Conservation (phyloP, 2,329 filamentous ascomycete species). For the Daldinia sp. region DNA sequence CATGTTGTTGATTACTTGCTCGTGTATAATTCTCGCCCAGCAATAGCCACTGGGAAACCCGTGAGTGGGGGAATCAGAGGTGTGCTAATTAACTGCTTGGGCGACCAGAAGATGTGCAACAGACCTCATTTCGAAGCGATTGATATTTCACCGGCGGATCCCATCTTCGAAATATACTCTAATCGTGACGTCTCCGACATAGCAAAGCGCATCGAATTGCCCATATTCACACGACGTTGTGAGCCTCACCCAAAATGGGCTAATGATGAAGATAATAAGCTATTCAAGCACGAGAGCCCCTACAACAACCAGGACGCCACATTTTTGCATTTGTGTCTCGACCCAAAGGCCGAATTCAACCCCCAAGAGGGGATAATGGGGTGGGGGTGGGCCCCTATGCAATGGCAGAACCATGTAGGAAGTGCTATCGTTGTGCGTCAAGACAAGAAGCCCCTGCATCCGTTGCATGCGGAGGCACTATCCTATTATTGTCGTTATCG, state of each 20-base stretch:
- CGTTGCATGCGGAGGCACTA: conserved; percentile 13
- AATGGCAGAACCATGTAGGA: conserved; percentile 14
- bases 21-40: conserved; percentile 1
- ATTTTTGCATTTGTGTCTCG: conserved; percentile 14
- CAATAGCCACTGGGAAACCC: too few species aligned
- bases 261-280: not conserved
- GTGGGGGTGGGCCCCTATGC: not conserved
- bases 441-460: conserved; percentile 18
- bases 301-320: conserved; percentile 15
- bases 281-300: not conserved
- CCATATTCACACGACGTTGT: conserved; percentile 26
- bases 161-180: conserved; percentile 19
- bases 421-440: conserved; percentile 17
- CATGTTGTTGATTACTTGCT: conserved; percentile 28
- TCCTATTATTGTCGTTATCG: conserved; percentile 10
- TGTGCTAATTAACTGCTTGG: conserved; percentile 33
- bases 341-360: not conserved
- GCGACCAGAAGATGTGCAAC: conserved; percentile 27
- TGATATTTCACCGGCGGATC: conserved; percentile 7
- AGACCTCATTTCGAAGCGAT: conserved; percentile 31
- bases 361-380: not conserved
- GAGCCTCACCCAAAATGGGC: conserved; percentile 28
- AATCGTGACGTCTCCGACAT: conserved; percentile 25
- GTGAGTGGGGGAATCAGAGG: conserved; percentile 8
- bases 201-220: conserved; percentile 26